Evolutionary conservation across 2,329 filamentous ascomycete genomes (phyloP).

Genomic region (Teratosphaeria pseudoeucalypti): DNA sequence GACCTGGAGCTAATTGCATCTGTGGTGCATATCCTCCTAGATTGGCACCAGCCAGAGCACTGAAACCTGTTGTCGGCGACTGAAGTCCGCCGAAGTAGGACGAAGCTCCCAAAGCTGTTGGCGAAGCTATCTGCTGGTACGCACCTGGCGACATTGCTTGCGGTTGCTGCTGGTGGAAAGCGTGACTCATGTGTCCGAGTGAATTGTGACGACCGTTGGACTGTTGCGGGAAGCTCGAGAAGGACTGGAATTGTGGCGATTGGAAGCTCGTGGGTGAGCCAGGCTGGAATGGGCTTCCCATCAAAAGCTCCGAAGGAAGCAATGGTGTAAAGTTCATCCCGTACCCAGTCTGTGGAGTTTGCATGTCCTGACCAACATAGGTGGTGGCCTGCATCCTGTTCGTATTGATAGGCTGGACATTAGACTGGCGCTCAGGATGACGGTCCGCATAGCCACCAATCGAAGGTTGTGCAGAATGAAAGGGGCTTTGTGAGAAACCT

Average conservation of each 20-base stretch:
- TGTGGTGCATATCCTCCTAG: constrained; percentile 33
- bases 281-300: constrained; percentile 93
- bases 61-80: constrained; percentile 69
- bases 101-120: constrained; percentile 69
- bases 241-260: constrained; percentile 82
- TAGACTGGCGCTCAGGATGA: constrained; percentile 66
- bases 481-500: constrained; percentile 86
- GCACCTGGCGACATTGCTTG: constrained; percentile 61
- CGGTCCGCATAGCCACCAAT: constrained; percentile 76
- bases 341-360: constrained; percentile 76
- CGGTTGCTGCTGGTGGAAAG: constrained; percentile 49
- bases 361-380: constrained; percentile 52
- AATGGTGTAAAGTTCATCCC: constrained; percentile 99
- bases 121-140: constrained; percentile 77
- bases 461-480: constrained; percentile 64
- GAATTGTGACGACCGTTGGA: constrained; percentile 36
- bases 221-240: constrained; percentile 63
- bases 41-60: constrained; percentile 43
- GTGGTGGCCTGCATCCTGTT: constrained; percentile 45
- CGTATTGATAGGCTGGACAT: constrained; percentile 84
- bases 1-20: constrained; percentile 47
- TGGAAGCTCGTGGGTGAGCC: constrained; percentile 83
- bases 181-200: constrained; percentile 54
- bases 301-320: constrained; percentile 83
- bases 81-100: constrained; percentile 69